Evolutionary conservation across 2,329 filamentous ascomycete species (phyloP), one percentile per base, ranked within the genome.

Genomic region (Fusarium bulbicola): DNA sequence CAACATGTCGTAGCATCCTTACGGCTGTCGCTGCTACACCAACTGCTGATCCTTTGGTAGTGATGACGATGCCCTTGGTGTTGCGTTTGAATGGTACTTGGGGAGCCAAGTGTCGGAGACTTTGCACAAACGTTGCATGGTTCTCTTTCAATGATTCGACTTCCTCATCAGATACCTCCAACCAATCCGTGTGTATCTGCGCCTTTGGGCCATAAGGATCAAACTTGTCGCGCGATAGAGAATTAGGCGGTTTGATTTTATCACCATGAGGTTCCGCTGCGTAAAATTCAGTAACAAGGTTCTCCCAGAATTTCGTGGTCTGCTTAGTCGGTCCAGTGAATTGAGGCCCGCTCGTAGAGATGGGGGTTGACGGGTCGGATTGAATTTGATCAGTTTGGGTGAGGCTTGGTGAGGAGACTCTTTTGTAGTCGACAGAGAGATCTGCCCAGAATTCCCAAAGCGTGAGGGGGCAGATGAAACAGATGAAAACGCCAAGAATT

Each of bases 21-120:
- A 77, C 49, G 12, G 75, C 70, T 5, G 75, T 77, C 21, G 63
- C 61, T 37, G 75, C 75, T 13, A 77, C 70, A 0, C 75, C 75
- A 18, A 77, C 56, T 1, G 42, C 60, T 0, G 69, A 66, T 3
- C 72, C 74, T 21, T 63, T 68, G 1, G 75, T 60, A 7, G 75
- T 77, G 28, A 77, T 76, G 18, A 77, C 75, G 7, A 77, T 39
- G 1, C 75, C 75, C 14, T 64, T 65, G 4, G 74, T 70, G 18
- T 50, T 47, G 30, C 18, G 54, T 3, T 36, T 39, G 36, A 68
- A 77, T 0, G 75, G 75, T 3, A 77, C 15, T 16, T 63, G 47
- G 0, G 71, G 66, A 4, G 70, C 59, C 5, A 77, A 66, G n/a
- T 63, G 32, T 3, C 61, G 42, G 5, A 76, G 56, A 7, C 24